phyloP scores from a whole-genome alignment of 2,329 filamentous ascomycete genomes.

The Sporothrix globosa region DNA sequence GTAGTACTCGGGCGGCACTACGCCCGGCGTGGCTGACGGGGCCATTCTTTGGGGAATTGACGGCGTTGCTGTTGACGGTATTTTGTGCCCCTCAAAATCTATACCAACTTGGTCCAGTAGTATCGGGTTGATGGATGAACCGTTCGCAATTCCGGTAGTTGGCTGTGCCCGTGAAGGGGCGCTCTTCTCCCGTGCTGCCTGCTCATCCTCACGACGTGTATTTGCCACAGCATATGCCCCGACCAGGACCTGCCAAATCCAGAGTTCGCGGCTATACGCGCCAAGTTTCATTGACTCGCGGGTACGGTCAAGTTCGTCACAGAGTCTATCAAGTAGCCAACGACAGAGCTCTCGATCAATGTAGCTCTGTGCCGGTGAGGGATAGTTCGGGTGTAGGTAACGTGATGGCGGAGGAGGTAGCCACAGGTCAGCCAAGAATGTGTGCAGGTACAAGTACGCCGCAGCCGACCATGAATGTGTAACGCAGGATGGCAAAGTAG shows the following conservation, averaged over 20 bases:
- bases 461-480: neutral
- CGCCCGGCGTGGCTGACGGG: no score
- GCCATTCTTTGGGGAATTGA: neutral
- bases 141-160: neutral
- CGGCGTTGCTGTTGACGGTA: neutral
- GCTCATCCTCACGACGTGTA: neutral
- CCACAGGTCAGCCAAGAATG: conserved; percentile 1
- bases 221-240: conserved; percentile 3
- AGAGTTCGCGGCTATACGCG: neutral
- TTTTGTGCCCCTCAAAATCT: neutral
- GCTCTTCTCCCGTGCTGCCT: neutral
- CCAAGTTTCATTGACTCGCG: neutral
- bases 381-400: neutral
- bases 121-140: neutral
- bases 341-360: conserved; percentile 10
- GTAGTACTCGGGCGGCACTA: conserved; percentile 6
- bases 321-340: neutral
- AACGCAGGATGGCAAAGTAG: neutral
- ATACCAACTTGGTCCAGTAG: neutral
- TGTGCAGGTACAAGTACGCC: conserved; percentile 7
- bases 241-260: conserved; percentile 16
- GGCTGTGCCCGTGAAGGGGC: neutral
- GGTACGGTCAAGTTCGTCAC: neutral
- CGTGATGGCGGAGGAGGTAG: neutral
- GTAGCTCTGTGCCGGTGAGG: neutral